Evolutionary conservation across 306 rosid species (phyloP), one percentile per base, ranked within the genome.

Genomic region (Prunus padus): DNA sequence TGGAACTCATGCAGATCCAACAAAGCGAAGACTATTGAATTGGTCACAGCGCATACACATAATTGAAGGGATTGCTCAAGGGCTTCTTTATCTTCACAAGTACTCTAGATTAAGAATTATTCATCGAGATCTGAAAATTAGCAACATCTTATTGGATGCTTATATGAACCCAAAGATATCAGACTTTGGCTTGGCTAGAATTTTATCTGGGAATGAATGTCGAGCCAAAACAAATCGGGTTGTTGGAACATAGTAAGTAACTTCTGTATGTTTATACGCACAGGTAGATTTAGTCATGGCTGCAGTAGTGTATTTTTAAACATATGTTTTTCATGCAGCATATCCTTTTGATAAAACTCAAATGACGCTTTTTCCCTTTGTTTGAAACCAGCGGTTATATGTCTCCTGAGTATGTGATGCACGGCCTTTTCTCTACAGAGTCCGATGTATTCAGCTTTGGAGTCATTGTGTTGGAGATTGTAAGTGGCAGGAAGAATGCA

Each of bases 11-110:
- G 64, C 76, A 83, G 78, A 79, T 65, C 42, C 59, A 18, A n/a
- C 18, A 3, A 72, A 65, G 20, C 19, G 50, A 19, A 28, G 60
- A 8, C 20, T 26, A 4, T 23, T 79, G n/a, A 69, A 79, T 30
- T 72, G 77, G 73, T 4, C 51, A 55, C 62, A 54, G 22, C 57
- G 77, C 12, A 72, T 22, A 10, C 66, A 52, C 77, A 72, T 79
- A 37, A 65, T 79, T 0, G 69, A 71, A 72, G 77, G 82, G 73
- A 65, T 79, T 25, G 68, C 68, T 71, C 82, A 79, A 64, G 77
- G 77, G 10, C 77, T 79, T 54, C 82, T 79, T 8, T 79, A 79
- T 65, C 82, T 72, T 72, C 82, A 79, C 51, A 72, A 72, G 51
- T 72, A 72, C 77, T 79, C 82, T 9, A 54, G 73, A 72, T 22